Base-by-base conservation (phyloP, 495 filamentous ascomycete species). In the Penicillium salamii region DNA sequence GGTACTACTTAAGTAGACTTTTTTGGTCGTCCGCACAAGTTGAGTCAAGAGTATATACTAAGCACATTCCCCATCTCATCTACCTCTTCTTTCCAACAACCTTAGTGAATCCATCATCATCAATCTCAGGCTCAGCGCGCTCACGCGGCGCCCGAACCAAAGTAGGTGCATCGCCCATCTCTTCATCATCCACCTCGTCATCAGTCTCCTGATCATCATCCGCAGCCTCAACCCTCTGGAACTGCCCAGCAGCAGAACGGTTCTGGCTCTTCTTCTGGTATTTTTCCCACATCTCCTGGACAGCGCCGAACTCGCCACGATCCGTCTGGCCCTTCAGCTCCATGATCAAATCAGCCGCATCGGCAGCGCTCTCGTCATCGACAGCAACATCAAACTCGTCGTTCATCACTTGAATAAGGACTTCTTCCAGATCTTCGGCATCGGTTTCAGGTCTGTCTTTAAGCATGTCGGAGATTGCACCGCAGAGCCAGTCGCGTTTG, bases 401-500 rank as follows among this genome's bases (percentile, higher is more conserved):
- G 52, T 86, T 81, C 87, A 98, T 91, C 17, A 91, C 86, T 56
- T 96, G 87, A 21, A 95, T 69, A 43, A 97, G 72, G 11, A 89
- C 81, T 35, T 82, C 77, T 70, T 97, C 93, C 28, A 97, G 67
- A 55, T 96, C 90, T 36, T 86, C 81, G n/a, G 78, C 74, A 55
- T 96, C 88, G 23, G 86, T 89, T 49, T 91, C 87, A 19, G 89
- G 81, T 8, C 83, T 67, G 20, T 82, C 78, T 0, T 67, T 63
- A 42, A 97, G 80, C 59, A 96, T 84, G 7, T 96, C 90, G 49
- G 87, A 88, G 57, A 97, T 78, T 13, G 86, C 84, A 60, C 91
- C 91, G 41, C 88, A 91, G 59, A 98, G 88, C 92, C 92, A 97
- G 77, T 93, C 93, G 48, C 91, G 87, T 71, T 97, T 97, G 69